phyloP scores from a whole-genome alignment of 495 filamentous ascomycete species.

The Paragyromitra xinjiangensis region DNA sequence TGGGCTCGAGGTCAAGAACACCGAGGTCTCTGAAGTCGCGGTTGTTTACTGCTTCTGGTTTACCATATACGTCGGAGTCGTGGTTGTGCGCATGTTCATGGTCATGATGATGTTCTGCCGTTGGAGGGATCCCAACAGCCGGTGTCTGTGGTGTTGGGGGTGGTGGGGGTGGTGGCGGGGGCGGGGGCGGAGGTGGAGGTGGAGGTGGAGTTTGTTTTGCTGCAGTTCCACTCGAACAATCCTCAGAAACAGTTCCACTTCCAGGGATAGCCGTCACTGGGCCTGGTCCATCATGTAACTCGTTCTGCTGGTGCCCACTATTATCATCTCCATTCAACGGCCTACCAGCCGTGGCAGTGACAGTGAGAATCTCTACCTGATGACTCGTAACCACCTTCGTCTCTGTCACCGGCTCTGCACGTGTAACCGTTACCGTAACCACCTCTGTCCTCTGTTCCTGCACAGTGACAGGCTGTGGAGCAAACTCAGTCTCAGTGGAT shows the following conservation, averaged over 20 bases:
- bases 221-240: conserved; percentile 10
- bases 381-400: conserved; percentile 9
- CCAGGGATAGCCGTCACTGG: conserved; percentile 8
- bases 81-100: background rate
- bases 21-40: conserved; percentile 33
- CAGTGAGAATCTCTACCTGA: background rate
- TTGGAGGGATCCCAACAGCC: conserved; percentile 18
- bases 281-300: background rate
- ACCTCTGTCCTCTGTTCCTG: conserved; percentile 17
- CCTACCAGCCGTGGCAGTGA: conserved; percentile 19
- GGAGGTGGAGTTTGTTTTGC: conserved; percentile 25
- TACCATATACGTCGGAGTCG: conserved; percentile 7
- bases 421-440: conserved; percentile 16
- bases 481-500: conserved; percentile 41
- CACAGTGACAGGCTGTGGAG: conserved; percentile 13
- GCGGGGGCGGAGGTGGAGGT: conserved; percentile 1
- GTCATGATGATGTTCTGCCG: conserved; percentile 1
- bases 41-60: background rate
- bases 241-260: conserved; percentile 6
- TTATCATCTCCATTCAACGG: background rate
- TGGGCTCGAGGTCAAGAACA: conserved; percentile 2
- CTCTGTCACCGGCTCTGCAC: conserved; percentile 14
- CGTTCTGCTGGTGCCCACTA: conserved; percentile 6
- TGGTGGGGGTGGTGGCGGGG: background rate
- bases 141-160: conserved; percentile 15